phyloP scores from a whole-genome alignment of 179 eudicot genomes.

The Heliamphora ciliata region DNA sequence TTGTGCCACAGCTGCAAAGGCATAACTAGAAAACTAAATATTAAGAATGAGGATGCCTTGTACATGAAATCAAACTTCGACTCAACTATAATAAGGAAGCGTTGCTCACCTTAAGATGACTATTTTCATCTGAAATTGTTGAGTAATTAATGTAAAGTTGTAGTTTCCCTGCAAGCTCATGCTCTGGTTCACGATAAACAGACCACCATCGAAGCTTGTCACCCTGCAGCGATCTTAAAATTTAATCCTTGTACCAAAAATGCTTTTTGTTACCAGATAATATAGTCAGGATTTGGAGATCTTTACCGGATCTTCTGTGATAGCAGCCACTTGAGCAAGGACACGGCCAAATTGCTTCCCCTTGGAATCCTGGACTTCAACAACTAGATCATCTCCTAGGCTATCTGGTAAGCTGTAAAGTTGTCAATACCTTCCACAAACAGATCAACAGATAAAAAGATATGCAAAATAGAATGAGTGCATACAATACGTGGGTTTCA shows the following conservation, averaged over 20 bases:
- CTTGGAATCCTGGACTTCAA: slow-evolving; percentile 84
- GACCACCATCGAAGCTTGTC: slow-evolving; percentile 97
- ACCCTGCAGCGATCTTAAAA: slow-evolving; percentile 44
- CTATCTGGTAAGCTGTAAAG: slow-evolving; percentile 94
- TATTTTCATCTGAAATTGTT: slow-evolving; percentile 65
- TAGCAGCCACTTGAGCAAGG: slow-evolving; percentile 82
- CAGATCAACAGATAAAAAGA: slow-evolving; percentile 7
- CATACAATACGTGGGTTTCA: slow-evolving; percentile 95
- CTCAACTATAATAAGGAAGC: neutral
- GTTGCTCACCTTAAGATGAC: slow-evolving; percentile 60
- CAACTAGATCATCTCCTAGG: slow-evolving; percentile 80
- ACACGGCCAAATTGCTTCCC: slow-evolving; percentile 77
- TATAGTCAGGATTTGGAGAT: slow-evolving; percentile 11
- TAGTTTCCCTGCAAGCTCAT: slow-evolving; percentile 84
- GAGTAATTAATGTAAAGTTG: slow-evolving; percentile 77
- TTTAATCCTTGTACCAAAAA: slow-evolving; percentile 4
- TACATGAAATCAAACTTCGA: neutral
- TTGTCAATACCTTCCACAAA: slow-evolving; percentile 21
- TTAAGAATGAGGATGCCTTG: neutral
- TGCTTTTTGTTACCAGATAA: too few species aligned
- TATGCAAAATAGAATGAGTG: slow-evolving; percentile 14
- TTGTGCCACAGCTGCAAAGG: neutral
- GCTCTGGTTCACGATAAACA: slow-evolving; percentile 86
- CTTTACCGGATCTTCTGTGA: slow-evolving; percentile 80
- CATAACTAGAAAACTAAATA: neutral